Evolutionary conservation across 164 flowering plant genomes (phyloP), one percentile per base, ranked within the genome.

Genomic region (Protea cynaroides): DNA sequence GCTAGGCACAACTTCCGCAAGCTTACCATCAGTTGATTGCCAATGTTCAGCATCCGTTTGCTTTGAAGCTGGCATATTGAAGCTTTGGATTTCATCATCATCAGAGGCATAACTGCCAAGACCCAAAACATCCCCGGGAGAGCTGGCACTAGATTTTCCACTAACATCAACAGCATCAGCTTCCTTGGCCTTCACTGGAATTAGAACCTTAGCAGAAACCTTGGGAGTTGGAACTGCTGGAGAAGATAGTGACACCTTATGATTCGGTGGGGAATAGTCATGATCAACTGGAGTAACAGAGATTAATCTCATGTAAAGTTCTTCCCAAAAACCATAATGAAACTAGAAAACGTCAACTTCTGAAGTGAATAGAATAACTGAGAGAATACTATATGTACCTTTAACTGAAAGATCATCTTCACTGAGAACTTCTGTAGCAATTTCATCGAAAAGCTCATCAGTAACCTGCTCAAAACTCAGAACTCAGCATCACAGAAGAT

Each of bases 401-500:
- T 84, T 85, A 62, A 66, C 75, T 11, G 67, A 58, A 44, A 54
- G 59, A 76, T 79, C 87, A 68, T 83, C 91, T 79, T 90, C 98
- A 72, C 52, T 73, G 12, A 94, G 79, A 80, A 94, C 96, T 69
- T 80, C 89, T 11, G 87, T 86, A 9, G 97, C 98, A 75, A 94
- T 94, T 72, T 94, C 98, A 84, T 87, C 97, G 86, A 94, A 89
- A n/a, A 94, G 81, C 62, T 90, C 95, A 78, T 86, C 97, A 58
- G 98, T 94, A 23, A 91, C 98, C 98, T 94, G 80, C 55, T 61
- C 56, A 72, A 51, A 63, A 69, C 60, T 52, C 63, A 17, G 36
- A 58, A 19, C 29, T 69, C 46, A 78, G 63, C 37, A 77, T 21
- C 17, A 53, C 22, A 66, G 5, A 64, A 56, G 23, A 58, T 23